These are phyloP conservation scores for Eutypella sp. DNA, from an alignment of 2,329 filamentous ascomycete genomes.

Conservation along the genomic window DNA sequence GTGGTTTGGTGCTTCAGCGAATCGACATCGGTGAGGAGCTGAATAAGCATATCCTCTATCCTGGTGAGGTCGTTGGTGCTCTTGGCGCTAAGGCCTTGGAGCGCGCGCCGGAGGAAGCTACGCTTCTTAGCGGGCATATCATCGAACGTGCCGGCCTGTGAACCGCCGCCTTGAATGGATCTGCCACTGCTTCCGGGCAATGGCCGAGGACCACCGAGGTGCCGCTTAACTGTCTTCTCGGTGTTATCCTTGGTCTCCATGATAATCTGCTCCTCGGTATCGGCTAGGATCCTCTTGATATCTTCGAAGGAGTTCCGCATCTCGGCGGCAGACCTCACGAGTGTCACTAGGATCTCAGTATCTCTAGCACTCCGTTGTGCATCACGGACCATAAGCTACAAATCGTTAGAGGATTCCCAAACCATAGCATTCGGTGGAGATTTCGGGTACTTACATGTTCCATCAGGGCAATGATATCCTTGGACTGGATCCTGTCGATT, in stretches of 20 bases:
- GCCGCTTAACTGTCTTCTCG: constrained; percentile 75
- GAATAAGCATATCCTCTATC: constrained; percentile 88
- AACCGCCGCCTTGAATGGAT: constrained; percentile 49
- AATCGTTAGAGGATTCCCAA: constrained; percentile 18
- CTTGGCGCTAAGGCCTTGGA: constrained; percentile 84
- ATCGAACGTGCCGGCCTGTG: constrained; percentile 50
- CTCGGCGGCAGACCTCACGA: constrained; percentile 89
- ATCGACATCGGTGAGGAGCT: constrained; percentile 88
- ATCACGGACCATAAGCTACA: constrained; percentile 83
- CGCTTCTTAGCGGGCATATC: constrained; percentile 71
- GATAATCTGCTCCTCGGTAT: constrained; percentile 86
- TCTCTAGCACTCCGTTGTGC: constrained; percentile 93
- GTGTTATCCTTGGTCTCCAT: constrained; percentile 83
- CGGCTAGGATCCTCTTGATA: constrained; percentile 85
- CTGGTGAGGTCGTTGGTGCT: constrained; percentile 81
- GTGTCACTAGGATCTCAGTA: constrained; percentile 90
- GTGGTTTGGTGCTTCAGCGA: constrained; percentile 63
- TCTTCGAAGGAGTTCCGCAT: constrained; percentile 97
- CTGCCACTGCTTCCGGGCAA: constrained; percentile 64
- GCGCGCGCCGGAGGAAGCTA: constrained; percentile 89
- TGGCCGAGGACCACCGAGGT: constrained; percentile 80
- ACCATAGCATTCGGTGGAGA: neutral
- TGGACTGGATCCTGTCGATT: constrained; percentile 88
- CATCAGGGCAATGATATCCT: constrained; percentile 96
- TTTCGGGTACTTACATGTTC: constrained; percentile 64